Conservation (phyloP, 208 protist species). For the Tritrichomonas musculus region DNA sequence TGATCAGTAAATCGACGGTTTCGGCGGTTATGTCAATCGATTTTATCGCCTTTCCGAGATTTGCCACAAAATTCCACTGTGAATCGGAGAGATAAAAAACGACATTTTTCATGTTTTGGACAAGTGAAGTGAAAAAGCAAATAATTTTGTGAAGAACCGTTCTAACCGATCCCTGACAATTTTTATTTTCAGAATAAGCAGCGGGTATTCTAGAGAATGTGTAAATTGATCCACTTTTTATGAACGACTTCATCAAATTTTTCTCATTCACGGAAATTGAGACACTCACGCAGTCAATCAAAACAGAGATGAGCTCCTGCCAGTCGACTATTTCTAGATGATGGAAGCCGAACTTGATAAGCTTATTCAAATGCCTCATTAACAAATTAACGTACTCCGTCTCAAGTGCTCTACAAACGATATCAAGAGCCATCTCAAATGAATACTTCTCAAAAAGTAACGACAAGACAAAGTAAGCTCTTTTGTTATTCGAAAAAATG, state of each 20-base stretch:
- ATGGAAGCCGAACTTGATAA: neutral
- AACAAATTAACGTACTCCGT: neutral
- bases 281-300: neutral
- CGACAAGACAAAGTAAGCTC: too few species aligned
- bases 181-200: neutral
- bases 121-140: neutral
- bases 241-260: neutral
- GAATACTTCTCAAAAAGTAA: too few species aligned
- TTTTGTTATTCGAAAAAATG: too few species aligned
- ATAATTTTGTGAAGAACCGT: neutral
- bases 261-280: neutral
- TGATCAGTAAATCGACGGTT: neutral
- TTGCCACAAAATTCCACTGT: neutral
- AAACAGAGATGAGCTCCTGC: neutral
- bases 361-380: neutral
- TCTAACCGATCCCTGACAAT: neutral
- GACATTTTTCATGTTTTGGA: neutral
- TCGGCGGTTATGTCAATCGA: neutral
- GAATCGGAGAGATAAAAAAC: neutral
- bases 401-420: too few species aligned
- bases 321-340: neutral
- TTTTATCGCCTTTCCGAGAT: neutral
- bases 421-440: too few species aligned
- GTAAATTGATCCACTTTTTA: neutral
- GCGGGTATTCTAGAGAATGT: neutral